Evolutionary conservation across 192 early-diverging fungal species (phyloP).

Genomic region (Paraglomus brasilianum): DNA sequence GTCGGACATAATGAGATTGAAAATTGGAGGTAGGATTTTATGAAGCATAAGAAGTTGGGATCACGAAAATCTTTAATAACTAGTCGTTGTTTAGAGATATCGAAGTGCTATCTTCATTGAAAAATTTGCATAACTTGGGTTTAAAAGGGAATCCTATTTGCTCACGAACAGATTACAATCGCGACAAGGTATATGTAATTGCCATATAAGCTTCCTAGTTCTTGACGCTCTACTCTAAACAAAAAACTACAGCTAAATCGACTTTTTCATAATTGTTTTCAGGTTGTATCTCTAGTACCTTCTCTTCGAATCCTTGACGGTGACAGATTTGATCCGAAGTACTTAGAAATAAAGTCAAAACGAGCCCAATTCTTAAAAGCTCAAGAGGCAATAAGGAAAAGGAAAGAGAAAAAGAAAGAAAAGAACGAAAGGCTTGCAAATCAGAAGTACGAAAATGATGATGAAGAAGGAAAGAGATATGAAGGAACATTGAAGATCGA

Average conservation of each 20-base stretch:
- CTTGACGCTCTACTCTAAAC: neutral
- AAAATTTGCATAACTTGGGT: slow-evolving; percentile 62
- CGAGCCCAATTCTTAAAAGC: slow-evolving; percentile 48
- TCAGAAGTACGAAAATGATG: slow-evolving; percentile 38
- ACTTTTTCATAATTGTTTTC: neutral
- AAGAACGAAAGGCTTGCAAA: slow-evolving; percentile 41
- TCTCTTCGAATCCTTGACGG: slow-evolving; percentile 71
- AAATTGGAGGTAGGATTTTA: slow-evolving; percentile 42
- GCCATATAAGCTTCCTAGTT: no score
- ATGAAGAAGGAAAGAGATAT: slow-evolving; percentile 12
- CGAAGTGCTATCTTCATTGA: slow-evolving; percentile 50
- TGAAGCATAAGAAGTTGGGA: no score
- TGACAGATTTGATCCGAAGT: slow-evolving; percentile 72
- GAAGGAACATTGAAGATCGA: no score
- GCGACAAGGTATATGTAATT: slow-evolving; percentile 24
- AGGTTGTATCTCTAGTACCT: slow-evolving; percentile 58
- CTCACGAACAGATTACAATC: slow-evolving; percentile 49
- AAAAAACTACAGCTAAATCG: neutral
- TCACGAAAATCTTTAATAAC: no score
- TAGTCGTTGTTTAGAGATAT: slow-evolving; percentile 38
- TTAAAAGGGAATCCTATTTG: slow-evolving; percentile 69
- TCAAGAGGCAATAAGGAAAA: slow-evolving; percentile 45
- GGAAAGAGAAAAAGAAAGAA: slow-evolving; percentile 50
- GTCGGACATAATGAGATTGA: slow-evolving; percentile 67
- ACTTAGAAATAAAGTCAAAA: slow-evolving; percentile 66